These are phyloP conservation scores for Microdochium paspali DNA, from an alignment of 2,329 filamentous ascomycete species.

Conservation along the genomic window DNA sequence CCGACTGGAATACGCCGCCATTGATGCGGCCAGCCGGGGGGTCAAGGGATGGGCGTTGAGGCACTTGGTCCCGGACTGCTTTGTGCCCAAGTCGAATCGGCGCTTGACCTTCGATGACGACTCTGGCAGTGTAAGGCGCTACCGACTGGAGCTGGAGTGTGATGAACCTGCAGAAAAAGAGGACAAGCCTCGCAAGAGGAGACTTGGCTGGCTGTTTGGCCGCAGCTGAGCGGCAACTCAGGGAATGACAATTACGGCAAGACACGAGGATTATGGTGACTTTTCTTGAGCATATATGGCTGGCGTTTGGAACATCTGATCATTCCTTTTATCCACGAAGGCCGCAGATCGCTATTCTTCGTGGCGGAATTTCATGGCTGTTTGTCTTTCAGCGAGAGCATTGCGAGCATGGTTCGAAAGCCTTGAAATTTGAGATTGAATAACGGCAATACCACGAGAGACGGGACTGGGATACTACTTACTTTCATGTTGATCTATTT, in stretches of 20 bases:
- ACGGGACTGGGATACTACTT: neutral
- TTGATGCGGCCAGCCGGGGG: conserved; percentile 51
- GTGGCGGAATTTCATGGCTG: no score
- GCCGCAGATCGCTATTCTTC: no score
- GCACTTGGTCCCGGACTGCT: conserved; percentile 50
- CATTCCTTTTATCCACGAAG: no score
- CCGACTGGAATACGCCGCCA: conserved; percentile 56
- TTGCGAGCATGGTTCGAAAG: neutral
- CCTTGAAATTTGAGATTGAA: neutral
- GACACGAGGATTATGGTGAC: neutral
- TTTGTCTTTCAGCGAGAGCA: neutral
- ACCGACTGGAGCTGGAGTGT: conserved; percentile 47
- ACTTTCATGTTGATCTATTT: neutral
- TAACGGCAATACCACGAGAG: neutral
- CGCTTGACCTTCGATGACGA: conserved; percentile 52
- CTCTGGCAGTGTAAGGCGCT: conserved; percentile 52
- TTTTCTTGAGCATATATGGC: neutral
- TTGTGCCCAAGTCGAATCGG: conserved; percentile 38
- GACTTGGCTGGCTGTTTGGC: neutral
- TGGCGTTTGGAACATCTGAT: neutral
- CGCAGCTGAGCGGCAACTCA: neutral
- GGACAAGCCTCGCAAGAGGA: neutral
- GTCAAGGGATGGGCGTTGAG: conserved; percentile 51
- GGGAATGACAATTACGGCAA: neutral
- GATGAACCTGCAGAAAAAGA: neutral